Evolutionary conservation across 2,329 filamentous ascomycete species (phyloP).

Genomic region (Ophiostoma sp.): DNA sequence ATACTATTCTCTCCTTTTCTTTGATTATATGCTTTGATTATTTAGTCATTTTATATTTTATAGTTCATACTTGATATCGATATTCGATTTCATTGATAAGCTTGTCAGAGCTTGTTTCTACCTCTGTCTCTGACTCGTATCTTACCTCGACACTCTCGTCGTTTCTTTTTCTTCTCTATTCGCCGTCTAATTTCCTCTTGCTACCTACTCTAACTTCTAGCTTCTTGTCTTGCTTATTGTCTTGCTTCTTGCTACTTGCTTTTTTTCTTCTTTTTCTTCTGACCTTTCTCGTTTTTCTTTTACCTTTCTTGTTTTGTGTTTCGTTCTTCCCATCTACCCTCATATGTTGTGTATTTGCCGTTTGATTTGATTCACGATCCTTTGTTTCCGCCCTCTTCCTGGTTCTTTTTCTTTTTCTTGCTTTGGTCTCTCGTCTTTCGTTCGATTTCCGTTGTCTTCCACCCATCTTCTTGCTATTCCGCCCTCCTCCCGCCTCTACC

Average conservation of each 20-base stretch:
- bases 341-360: not conserved
- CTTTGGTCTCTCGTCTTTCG: not conserved
- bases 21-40: too few species aligned
- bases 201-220: not conserved
- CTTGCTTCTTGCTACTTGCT: not conserved
- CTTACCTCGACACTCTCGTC: not conserved
- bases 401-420: not conserved
- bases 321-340: not conserved
- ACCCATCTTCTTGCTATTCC: too few species aligned
- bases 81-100: too few species aligned
- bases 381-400: not conserved
- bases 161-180: not conserved
- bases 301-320: not conserved
- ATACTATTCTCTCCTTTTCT: too few species aligned
- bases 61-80: not conserved
- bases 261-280: not conserved
- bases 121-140: not conserved
- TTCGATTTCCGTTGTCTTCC: too few species aligned
- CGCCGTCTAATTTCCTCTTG: not conserved
- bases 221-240: not conserved
- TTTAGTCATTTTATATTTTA: not conserved
- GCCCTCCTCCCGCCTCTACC: not conserved
- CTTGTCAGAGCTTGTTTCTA: too few species aligned
- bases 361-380: not conserved
- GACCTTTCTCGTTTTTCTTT: not conserved